Evolutionary conservation across 2,329 filamentous ascomycete species (phyloP), one percentile per base, ranked within the genome.

Genomic region (Botryotinia globosa): DNA sequence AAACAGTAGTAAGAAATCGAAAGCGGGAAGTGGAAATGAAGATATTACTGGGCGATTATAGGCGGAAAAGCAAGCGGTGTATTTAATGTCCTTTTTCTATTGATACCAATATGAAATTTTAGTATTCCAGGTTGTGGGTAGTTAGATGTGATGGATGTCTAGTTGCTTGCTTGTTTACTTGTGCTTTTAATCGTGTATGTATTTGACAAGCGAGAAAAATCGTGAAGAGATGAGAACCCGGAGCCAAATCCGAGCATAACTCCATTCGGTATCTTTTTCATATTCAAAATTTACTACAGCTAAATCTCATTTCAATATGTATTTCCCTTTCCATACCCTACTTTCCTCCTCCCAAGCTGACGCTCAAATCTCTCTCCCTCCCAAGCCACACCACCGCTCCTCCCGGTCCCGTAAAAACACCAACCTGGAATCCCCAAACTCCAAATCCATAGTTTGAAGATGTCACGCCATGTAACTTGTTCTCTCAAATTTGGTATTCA

Each of bases 211-310:
- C 39, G 39, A 39, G 12, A 39, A 39, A 12, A 39, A 0, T 39
- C 39, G 39, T 39, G 1, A 39, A 39, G 39, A 39, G 12, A 5
- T 16, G 39, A 42, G 4, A 16, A 14, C 12, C 12, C 39, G 2
- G 39, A 42, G 42, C 18, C 1, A 44, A 44, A 44, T 18, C 42
- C 16, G 6, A 44, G 16, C 16, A 44, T 16, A 44, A 18, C 4
- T 44, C 14, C 42, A 44, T 7, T 44, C 42, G 42, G 16, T 7
- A 18, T 44, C 16, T 18, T 18, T 44, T 44, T 44, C 6, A 44
- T 0, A 0, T 20, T 44, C 2, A 22, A 8, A 25, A 0, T 14
- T 12, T 10, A 6, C 1, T 48, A 9, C 1, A 51, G 45, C 4
- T 6, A 14, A 12, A 42, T 14, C 39, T 42, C 45, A 2, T 48